These are phyloP conservation scores for Cladosporium oxysporum DNA, from an alignment of 2,329 filamentous ascomycete genomes.

Conservation along the genomic window DNA sequence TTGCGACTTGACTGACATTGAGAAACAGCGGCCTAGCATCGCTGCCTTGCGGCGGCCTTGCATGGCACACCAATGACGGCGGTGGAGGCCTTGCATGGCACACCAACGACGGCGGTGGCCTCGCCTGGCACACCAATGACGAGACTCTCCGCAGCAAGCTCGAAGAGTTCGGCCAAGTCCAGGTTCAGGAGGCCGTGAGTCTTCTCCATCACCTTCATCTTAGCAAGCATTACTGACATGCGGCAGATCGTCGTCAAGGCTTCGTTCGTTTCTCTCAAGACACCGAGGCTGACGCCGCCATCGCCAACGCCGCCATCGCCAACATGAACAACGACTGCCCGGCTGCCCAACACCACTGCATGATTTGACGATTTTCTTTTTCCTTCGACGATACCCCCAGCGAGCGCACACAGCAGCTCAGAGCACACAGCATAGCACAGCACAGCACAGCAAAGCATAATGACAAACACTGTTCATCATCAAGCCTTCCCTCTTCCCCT, in stretches of 20 bases:
- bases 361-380: neutral
- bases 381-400: neutral
- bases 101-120: constrained; percentile 64
- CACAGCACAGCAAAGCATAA: neutral
- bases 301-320: constrained; percentile 68
- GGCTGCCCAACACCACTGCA: neutral
- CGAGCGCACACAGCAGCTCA: neutral
- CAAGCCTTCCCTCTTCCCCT: neutral
- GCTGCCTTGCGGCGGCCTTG: neutral
- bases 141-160: constrained; percentile 84
- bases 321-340: constrained; percentile 71
- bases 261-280: constrained; percentile 88
- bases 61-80: neutral
- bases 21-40: neutral
- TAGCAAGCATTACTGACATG: constrained; percentile 19
- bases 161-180: constrained; percentile 83
- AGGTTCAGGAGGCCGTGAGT: constrained; percentile 96
- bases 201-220: neutral
- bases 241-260: constrained; percentile 73
- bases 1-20: neutral
- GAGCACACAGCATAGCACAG: neutral
- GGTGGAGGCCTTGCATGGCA: neutral
- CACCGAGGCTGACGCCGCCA: constrained; percentile 73
- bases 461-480: neutral
- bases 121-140: constrained; percentile 98